Evolutionary conservation across 768 basidiomycete genomes (phyloP).

Genomic region (Leccinum ochraceum): DNA sequence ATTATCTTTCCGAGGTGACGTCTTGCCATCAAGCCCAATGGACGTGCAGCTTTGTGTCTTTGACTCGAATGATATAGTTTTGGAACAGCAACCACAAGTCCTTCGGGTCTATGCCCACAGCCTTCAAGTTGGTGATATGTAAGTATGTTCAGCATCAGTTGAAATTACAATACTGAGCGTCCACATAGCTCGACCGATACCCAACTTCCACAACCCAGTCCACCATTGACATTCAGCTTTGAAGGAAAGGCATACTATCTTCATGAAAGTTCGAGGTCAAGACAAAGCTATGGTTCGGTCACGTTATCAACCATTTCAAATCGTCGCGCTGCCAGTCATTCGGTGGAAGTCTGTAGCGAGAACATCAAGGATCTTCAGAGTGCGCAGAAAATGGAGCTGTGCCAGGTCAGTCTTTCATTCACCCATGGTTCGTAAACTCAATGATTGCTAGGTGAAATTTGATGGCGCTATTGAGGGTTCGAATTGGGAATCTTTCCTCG

Average conservation of each 20-base stretch:
- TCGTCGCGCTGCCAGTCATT: slow-evolving; percentile 1
- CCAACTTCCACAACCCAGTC: slow-evolving; percentile 41
- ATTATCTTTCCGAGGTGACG: slow-evolving; percentile 11
- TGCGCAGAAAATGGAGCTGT: slow-evolving; percentile 48
- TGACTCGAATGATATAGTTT: slow-evolving; percentile 31
- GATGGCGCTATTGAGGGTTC: slow-evolving; percentile 37
- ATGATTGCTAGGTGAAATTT: slow-evolving; percentile 44
- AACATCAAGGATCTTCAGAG: slow-evolving; percentile 55
- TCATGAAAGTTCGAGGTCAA: slow-evolving; percentile 47
- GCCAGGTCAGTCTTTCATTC: slow-evolving; percentile 46
- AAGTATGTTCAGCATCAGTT: slow-evolving; percentile 20
- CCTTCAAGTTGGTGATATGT: slow-evolving; percentile 43
- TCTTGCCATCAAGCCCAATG: slow-evolving; percentile 44
- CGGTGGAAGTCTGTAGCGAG: slow-evolving; percentile 40
- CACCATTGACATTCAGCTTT: slow-evolving; percentile 45
- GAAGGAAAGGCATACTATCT: slow-evolving; percentile 47
- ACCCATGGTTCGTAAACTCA: slow-evolving; percentile 4
- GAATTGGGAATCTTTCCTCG: slow-evolving; percentile 49
- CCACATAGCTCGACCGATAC: slow-evolving; percentile 35
- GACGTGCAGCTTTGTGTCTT: slow-evolving; percentile 54
- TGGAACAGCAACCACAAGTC: slow-evolving; percentile 39
- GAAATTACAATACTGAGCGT: slow-evolving; percentile 7
- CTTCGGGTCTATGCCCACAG: slow-evolving; percentile 43
- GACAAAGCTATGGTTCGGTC: slow-evolving; percentile 40
- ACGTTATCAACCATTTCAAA: slow-evolving; percentile 5